Conservation (phyloP, 352 stramenopile genomes). For the Phytophthora litchii region DNA sequence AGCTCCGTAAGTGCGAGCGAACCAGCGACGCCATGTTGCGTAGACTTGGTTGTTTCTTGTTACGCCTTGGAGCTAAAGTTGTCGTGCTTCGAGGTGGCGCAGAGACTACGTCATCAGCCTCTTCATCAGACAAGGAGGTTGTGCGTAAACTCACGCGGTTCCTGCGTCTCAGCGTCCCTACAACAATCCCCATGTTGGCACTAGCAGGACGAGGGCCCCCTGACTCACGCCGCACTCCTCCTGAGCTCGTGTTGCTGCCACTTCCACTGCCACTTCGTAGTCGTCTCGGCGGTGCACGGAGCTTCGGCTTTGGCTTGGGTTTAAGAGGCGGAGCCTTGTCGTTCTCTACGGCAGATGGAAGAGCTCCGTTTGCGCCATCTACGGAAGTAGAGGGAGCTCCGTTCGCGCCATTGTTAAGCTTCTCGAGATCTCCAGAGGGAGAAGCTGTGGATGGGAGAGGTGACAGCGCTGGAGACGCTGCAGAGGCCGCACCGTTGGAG, state of each 20-base stretch:
- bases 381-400: not conserved
- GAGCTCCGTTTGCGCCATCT: not conserved
- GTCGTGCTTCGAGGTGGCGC: constrained; percentile 12
- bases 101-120: constrained; percentile 30
- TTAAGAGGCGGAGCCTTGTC: constrained; percentile 26
- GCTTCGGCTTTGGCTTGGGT: constrained; percentile 17
- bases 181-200: constrained; percentile 45
- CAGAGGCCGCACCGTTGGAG: constrained; percentile 8
- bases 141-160: constrained; percentile 35
- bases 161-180: constrained; percentile 44
- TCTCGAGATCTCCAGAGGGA: constrained; percentile 2
- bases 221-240: constrained; percentile 20
- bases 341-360: not conserved
- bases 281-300: constrained; percentile 42
- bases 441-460: not conserved
- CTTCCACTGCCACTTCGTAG: constrained; percentile 63
- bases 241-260: constrained; percentile 41
- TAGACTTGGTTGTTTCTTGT: constrained; percentile 58
- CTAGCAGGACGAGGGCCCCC: constrained; percentile 32
- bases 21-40: constrained; percentile 70
- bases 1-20: constrained; percentile 62
- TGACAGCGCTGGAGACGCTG: not conserved
- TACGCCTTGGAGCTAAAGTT: constrained; percentile 19
- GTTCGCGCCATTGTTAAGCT: constrained; percentile 14
- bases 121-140: constrained; percentile 38